phyloP scores from a whole-genome alignment of 1,284 basidiomycete genomes.

The Ganoderma lucidum region DNA sequence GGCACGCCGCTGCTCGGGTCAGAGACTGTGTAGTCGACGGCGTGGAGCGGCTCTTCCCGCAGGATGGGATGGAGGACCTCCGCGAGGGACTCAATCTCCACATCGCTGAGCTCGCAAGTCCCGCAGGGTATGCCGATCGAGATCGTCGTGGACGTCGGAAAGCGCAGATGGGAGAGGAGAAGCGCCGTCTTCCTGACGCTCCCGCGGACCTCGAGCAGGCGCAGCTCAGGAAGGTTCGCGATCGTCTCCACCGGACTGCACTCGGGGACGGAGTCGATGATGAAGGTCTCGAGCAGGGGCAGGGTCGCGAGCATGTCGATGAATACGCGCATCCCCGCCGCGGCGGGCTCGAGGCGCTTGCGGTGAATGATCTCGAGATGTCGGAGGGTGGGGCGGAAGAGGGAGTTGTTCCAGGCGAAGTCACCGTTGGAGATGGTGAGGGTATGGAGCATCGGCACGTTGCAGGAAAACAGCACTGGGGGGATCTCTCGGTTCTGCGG shows the following conservation, averaged over 20 bases:
- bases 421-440: conserved; percentile 14
- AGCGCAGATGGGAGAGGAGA: conserved; percentile 4
- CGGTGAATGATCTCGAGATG: conserved; percentile 18
- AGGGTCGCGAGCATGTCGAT: conserved; percentile 8
- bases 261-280: conserved; percentile 7
- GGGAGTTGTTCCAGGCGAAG: conserved; percentile 13
- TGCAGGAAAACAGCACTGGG: not conserved
- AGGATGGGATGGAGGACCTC: not conserved
- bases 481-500: conserved; percentile 11
- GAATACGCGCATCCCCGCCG: conserved; percentile 4
- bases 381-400: conserved; percentile 18
- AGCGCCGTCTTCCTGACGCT: conserved; percentile 5
- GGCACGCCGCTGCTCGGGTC: not conserved
- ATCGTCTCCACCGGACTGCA: conserved; percentile 1
- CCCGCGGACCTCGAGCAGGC: conserved; percentile 5
- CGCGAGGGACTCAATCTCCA: not conserved
- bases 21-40: conserved; percentile 1
- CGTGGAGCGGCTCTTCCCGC: conserved; percentile 4
- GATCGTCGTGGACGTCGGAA: conserved; percentile 4
- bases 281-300: conserved; percentile 7
- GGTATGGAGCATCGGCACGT: conserved; percentile 1
- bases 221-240: not conserved
- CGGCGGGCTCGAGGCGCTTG: conserved; percentile 9
- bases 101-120: not conserved
- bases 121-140: conserved; percentile 3